Conservation (phyloP, 2,329 filamentous ascomycete species). For the Colletotrichum magnum region DNA sequence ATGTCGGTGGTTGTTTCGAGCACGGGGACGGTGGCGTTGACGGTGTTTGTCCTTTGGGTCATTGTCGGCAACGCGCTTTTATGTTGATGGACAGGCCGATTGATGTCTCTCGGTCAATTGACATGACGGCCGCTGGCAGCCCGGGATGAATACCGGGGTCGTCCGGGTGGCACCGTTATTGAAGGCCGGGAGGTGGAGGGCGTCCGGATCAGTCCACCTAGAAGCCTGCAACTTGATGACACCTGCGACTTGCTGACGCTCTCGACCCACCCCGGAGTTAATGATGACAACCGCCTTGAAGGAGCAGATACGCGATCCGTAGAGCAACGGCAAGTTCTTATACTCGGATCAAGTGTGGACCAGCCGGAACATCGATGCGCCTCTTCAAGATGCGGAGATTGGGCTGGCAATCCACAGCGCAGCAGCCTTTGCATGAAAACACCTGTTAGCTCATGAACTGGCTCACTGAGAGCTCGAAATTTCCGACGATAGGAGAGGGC, state of each 20-base stretch:
- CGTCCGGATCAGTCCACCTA: slow-evolving; percentile 1
- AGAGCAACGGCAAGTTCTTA: no score
- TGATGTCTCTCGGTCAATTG: neutral
- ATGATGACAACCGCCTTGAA: neutral
- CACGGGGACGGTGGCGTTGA: neutral
- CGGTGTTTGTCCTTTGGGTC: neutral
- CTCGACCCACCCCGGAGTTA: neutral
- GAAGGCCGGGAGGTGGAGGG: neutral
- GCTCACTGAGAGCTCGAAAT: no score
- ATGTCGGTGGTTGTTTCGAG: neutral
- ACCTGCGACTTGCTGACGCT: slow-evolving; percentile 21
- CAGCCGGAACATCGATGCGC: no score
- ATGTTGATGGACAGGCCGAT: neutral
- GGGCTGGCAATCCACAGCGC: no score
- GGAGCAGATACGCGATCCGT: no score
- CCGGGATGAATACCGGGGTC: neutral
- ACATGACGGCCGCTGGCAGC: neutral
- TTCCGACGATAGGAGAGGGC: no score
- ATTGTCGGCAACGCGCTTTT: neutral
- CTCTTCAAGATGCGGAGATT: no score
- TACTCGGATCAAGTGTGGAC: no score
- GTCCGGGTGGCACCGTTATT: neutral
- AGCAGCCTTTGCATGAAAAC: no score
- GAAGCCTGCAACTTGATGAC: slow-evolving; percentile 9
- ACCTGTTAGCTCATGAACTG: no score